Conservation (phyloP, 78 protist species). For the Dictyostelium intermedium region DNA sequence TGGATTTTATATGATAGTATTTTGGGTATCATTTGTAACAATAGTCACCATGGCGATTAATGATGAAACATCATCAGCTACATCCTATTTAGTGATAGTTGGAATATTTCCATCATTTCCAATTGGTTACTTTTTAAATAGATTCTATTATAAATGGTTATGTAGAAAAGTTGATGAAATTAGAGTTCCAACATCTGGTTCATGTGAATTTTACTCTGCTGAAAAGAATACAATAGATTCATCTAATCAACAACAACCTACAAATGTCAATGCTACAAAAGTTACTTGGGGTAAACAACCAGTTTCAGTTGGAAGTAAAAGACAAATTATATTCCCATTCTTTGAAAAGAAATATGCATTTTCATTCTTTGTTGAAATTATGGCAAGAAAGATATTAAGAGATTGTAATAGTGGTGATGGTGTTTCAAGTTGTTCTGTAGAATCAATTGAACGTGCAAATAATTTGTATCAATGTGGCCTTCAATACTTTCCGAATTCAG, state of each 20-base stretch:
- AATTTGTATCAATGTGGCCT: conserved; percentile 65
- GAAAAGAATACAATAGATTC: too few species aligned
- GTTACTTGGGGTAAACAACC: conserved; percentile 10
- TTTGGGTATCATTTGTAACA: conserved; percentile 46
- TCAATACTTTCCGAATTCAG: conserved; percentile 58
- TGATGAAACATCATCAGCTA: conserved; percentile 13
- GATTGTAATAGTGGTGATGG: not conserved
- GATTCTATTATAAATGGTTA: conserved; percentile 14
- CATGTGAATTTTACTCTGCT: not conserved
- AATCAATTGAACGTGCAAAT: conserved; percentile 49
- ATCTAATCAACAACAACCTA: not conserved
- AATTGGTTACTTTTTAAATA: conserved; percentile 23
- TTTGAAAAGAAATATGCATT: conserved; percentile 8
- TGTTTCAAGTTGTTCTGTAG: not conserved
- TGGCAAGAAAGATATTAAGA: conserved; percentile 11
- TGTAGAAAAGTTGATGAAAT: not conserved
- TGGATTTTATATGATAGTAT: conserved; percentile 29
- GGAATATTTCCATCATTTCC: conserved; percentile 42
- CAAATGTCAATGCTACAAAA: not conserved
- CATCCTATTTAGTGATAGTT: not conserved
- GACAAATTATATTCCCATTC: conserved; percentile 29
- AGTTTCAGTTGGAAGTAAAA: conserved; percentile 16
- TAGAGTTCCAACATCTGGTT: not conserved
- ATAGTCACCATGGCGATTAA: not conserved
- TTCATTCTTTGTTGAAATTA: conserved; percentile 45